Evolutionary conservation across 169 alveolate genomes (phyloP).

Genomic region (Eimeria tenella): DNA sequence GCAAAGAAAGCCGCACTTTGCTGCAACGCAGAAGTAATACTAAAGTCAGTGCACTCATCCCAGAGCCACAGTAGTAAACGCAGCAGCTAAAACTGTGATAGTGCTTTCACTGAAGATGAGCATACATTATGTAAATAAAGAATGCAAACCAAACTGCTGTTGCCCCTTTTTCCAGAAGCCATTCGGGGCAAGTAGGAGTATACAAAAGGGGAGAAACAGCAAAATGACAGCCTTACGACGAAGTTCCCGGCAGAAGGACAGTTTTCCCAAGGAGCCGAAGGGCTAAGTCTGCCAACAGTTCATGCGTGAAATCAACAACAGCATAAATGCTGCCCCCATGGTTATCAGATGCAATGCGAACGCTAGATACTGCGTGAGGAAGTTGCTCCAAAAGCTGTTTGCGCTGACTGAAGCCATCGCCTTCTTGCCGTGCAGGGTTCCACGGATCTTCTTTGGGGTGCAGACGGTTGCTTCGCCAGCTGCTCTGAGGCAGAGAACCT

Average conservation of each 20-base stretch:
- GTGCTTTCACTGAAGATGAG: background rate
- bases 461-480: constrained; percentile 5
- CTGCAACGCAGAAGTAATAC: constrained; percentile 1
- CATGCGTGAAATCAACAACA: constrained; percentile 63
- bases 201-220: too few species aligned
- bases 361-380: constrained; percentile 44
- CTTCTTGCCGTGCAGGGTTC: background rate
- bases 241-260: constrained; percentile 13
- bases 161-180: too few species aligned
- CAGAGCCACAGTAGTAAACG: too few species aligned
- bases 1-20: constrained; percentile 58
- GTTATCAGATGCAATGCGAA: constrained; percentile 44
- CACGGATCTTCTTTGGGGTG: background rate
- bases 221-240: background rate
- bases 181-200: too few species aligned
- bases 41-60: too few species aligned
- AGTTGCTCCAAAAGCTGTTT: constrained; percentile 43
- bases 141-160: too few species aligned
- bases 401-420: background rate
- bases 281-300: constrained; percentile 20
- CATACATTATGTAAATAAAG: background rate
- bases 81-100: too few species aligned
- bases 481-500: constrained; percentile 41
- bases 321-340: constrained; percentile 53
- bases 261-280: constrained; percentile 36